Base-by-base conservation (phyloP, 2,329 filamentous ascomycete species). In the Allantophomopsis cytisporea region DNA sequence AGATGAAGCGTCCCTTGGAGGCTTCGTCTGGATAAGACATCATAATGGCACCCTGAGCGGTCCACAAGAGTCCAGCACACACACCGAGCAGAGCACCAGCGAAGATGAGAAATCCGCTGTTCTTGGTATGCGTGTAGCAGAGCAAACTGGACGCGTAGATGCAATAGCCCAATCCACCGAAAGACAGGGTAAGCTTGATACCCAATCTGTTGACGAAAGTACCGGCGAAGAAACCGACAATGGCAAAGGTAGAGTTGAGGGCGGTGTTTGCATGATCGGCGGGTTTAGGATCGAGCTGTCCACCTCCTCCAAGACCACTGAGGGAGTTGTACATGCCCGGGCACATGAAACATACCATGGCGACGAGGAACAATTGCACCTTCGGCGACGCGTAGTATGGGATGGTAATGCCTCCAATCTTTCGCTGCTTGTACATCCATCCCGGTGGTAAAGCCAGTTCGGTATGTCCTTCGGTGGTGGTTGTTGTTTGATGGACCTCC, bases 1-100 rank as follows among this genome's bases (percentile, higher is more conserved):
- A 82, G 56, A 94, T 91, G 57, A 85, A 94, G 42, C 79, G 78
- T 34, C 87, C 87, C 68, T 94, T 94, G 46, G 76, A 73, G 30
- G 74, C 59, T 60, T 94, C 87, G 10, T 72, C 66, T 2, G 86
- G 85, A 59, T 94, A 94, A 38, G 82, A 76, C 77, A 93, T 88
- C 80, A 88, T 87, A 53, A 87, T 83, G 44, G 80, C 76, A 43
- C 83, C 83, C 60, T 89, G 83, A 2, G 80, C 83, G 14, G 77
- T 79, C 83, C 83, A 89, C 31, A 89, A 68, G 31, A 88, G 66
- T 51, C 80, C 82, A 35, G 83, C 83, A 54, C 81, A 86, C 42
- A 84, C 63, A 56, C 83, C 83, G 37, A 87, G 72, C 44, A 84
- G 68, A n/a, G 76, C 77, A 46, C 83, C 83, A 2, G 82, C 74